phyloP scores from a whole-genome alignment of 352 stramenopile genomes.

The Phytopythium montanum region DNA sequence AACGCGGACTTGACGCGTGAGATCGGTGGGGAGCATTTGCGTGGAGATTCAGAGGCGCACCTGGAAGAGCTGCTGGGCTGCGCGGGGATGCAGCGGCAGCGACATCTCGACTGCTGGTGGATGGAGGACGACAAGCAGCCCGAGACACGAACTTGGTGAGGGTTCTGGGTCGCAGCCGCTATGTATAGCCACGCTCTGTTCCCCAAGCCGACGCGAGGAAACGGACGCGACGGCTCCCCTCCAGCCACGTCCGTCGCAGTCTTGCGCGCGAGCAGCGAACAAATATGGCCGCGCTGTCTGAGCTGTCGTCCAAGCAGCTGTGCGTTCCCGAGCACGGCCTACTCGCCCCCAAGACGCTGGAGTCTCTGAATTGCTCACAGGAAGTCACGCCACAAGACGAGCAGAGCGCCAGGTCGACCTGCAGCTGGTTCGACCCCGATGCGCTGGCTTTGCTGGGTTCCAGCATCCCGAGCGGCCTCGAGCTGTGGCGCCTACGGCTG shows the following conservation, averaged over 20 bases:
- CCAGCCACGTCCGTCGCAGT: background rate
- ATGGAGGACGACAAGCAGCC: background rate
- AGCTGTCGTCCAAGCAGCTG: background rate
- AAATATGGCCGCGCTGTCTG: background rate
- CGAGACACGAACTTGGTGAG: background rate
- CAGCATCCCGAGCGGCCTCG: constrained; percentile 12
- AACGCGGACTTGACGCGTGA: background rate
- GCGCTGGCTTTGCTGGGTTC: constrained; percentile 11
- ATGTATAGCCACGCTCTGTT: background rate
- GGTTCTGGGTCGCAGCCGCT: background rate
- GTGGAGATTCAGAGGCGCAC: constrained; percentile 2
- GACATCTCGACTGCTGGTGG: background rate
- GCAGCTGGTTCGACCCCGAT: constrained; percentile 11
- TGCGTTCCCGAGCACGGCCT: background rate
- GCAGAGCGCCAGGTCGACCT: background rate
- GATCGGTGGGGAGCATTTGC: background rate
- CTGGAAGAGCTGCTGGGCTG: constrained; percentile 33
- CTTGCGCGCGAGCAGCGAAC: background rate
- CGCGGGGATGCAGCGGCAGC: constrained; percentile 28
- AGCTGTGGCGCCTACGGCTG: constrained; percentile 40
- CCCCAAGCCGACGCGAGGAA: background rate
- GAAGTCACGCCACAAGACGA: background rate
- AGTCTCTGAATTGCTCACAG: background rate
- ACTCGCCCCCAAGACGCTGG: background rate
- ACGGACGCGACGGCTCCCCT: constrained; percentile 1